A percentile compares a stretch with the other conserved stretches of the same genome.
Evolutionary conservation across 768 basidiomycete species (phyloP).

Genomic region (Boletus subcaerulescens): DNA sequence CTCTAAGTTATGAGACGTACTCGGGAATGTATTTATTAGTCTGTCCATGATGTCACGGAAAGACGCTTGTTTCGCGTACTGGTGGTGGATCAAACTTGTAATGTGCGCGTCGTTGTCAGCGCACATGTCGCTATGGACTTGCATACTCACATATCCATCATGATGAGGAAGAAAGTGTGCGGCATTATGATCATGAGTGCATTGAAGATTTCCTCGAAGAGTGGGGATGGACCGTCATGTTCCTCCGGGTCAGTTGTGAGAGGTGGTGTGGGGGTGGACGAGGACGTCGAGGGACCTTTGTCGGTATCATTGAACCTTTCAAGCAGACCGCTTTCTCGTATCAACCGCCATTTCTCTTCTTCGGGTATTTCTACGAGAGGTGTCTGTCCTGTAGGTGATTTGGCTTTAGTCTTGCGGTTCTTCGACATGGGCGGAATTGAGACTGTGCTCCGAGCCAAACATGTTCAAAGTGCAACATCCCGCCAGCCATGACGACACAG

Average conservation of each 20-base stretch:
- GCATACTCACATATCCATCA: constrained; percentile 79
- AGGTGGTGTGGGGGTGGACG: background rate
- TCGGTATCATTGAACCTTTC: constrained; percentile 31
- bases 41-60: constrained; percentile 49
- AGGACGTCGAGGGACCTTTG: constrained; percentile 1
- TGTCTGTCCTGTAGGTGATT: constrained; percentile 9
- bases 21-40: constrained; percentile 67
- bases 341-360: constrained; percentile 76
- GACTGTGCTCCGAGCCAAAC: background rate
- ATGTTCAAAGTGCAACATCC: background rate
- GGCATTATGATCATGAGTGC: constrained; percentile 66
- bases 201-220: constrained; percentile 70
- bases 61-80: constrained; percentile 65
- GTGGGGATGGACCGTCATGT: constrained; percentile 36
- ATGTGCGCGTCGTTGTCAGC: background rate
- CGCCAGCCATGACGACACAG: constrained; percentile 9
- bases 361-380: constrained; percentile 55
- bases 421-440: constrained; percentile 25
- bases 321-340: constrained; percentile 63
- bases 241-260: constrained; percentile 15
- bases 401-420: constrained; percentile 21
- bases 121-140: background rate
- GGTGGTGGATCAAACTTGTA: constrained; percentile 68
- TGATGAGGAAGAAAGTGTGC: constrained; percentile 65
- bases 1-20: constrained; percentile 42